These are phyloP conservation scores for Herpotrichia juniperi DNA, from an alignment of 2,329 filamentous ascomycete species.

Conservation along the genomic window DNA sequence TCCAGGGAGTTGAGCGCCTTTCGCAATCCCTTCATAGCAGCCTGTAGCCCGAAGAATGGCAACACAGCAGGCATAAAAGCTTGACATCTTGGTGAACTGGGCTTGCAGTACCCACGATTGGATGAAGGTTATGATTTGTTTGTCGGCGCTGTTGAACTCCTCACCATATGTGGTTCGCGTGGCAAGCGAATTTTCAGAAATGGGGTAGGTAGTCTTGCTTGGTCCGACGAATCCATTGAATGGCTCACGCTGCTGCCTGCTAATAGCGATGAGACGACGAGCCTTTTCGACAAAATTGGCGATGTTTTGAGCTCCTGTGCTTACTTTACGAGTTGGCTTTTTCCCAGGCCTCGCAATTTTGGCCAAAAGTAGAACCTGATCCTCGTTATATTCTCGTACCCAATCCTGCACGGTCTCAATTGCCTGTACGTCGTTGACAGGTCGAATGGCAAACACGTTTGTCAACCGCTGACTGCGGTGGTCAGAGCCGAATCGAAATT, in stretches of 20 bases:
- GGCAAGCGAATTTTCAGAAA: conserved; percentile 21
- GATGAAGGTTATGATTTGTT: conserved; percentile 69
- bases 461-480: conserved; percentile 56
- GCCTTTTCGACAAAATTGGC: conserved; percentile 49
- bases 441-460: conserved; percentile 68
- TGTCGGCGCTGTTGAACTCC: conserved; percentile 58
- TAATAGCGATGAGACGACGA: conserved; percentile 45
- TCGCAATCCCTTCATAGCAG: conserved; percentile 57
- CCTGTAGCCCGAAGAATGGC: conserved; percentile 66
- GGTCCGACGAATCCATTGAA: conserved; percentile 43
- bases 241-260: conserved; percentile 46
- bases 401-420: conserved; percentile 59
- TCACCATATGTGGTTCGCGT: conserved; percentile 25
- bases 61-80: conserved; percentile 67
- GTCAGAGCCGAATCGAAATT: conserved; percentile 66
- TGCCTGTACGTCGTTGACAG: conserved; percentile 59
- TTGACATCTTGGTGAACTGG: conserved; percentile 47
- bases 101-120: conserved; percentile 62
- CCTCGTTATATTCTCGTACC: conserved; percentile 62
- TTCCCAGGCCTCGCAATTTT: background rate
- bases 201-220: conserved; percentile 37
- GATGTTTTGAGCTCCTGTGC: background rate
- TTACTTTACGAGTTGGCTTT: background rate
- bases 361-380: conserved; percentile 36
- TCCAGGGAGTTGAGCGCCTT: conserved; percentile 48